Base-by-base conservation (phyloP, 192 early-diverging fungal species). In the Chytriomyces sp. region DNA sequence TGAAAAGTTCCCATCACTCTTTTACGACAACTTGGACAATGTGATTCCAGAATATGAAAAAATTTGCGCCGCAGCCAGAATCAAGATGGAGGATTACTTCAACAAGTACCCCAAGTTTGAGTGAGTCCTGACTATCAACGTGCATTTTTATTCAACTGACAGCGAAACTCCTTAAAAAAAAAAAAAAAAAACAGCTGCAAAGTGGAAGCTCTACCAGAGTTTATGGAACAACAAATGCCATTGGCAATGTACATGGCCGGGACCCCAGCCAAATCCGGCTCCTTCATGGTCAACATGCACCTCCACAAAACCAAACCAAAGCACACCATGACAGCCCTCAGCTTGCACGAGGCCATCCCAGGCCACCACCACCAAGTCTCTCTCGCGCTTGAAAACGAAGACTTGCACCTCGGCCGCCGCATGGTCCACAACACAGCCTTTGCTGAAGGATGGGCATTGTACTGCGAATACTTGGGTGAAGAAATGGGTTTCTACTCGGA, bases 401-500 rank as follows among this genome's bases (percentile, higher is more conserved):
- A 61, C 20, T 23, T 66, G 1, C 81, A 82, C 57, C 44, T 82
- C n/a, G 60, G 79, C 7, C n/a, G 72, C 35, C 77, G 82, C 20
- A 8, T 82, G 23, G 63, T 76, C n/a, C 18, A 28, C 26, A 48
- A 62, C 13, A 82, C 78, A 46, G 62, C 79, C 7, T 80, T 66
- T 67, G 81, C 47, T 18, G 81, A 82, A 61, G 84, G 73, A 64
- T 64, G n/a, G 80, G 83, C 78, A 10, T 50, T 84, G 7, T 84
- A 84, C 60, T 67, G 64, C 50, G 83, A 84, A 60, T 72, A 65
- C 48, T 61, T 84, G 2, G 83, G 79, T 18, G 77, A 79, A 45
- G 80, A 84, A 68, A 79, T 84, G 83, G 80, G 78, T 11, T 64
- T 84, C 45, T 84, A 84, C 60, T 62, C 35, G 9, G 76, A 77